Evolutionary conservation across 495 filamentous ascomycete genomes (phyloP).

Genomic region (Xylaria venustula): DNA sequence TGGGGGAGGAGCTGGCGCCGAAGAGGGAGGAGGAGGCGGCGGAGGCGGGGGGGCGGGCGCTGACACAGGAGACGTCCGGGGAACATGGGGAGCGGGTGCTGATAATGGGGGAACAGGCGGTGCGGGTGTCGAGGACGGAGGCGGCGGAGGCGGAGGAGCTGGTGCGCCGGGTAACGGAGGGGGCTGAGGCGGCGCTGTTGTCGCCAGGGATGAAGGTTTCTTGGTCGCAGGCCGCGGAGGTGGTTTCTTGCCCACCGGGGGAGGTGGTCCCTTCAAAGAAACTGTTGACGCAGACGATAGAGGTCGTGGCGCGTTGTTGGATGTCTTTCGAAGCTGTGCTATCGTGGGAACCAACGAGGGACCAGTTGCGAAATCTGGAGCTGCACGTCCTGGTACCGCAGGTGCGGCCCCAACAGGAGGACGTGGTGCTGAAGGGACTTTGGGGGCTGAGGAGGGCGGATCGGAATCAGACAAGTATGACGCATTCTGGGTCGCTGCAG

Average conservation of each 20-base stretch:
- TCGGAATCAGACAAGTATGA: slow-evolving; percentile 82
- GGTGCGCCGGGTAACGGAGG: slow-evolving; percentile 48
- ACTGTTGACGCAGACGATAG: slow-evolving; percentile 47
- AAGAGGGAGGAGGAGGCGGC: slow-evolving; percentile 49
- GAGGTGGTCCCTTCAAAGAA: slow-evolving; percentile 47
- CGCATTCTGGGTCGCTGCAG: slow-evolving; percentile 64
- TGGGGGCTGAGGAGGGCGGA: slow-evolving; percentile 57
- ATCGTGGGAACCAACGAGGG: slow-evolving; percentile 41
- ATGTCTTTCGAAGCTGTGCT: slow-evolving; percentile 60
- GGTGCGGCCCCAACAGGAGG: slow-evolving; percentile 60
- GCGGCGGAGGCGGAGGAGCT: slow-evolving; percentile 53
- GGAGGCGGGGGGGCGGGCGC: slow-evolving; percentile 37
- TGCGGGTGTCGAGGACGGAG: slow-evolving; percentile 50
- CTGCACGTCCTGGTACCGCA: slow-evolving; percentile 54
- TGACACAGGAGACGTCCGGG: slow-evolving; percentile 48
- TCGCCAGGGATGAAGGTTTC: slow-evolving; percentile 55
- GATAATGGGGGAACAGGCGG: slow-evolving; percentile 44
- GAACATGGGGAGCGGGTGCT: slow-evolving; percentile 45
- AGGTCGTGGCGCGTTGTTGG: slow-evolving; percentile 53
- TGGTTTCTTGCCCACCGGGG: slow-evolving; percentile 66
- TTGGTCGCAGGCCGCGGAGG: slow-evolving; percentile 68
- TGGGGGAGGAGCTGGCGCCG: slow-evolving; percentile 49
- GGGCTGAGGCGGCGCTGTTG: slow-evolving; percentile 41
- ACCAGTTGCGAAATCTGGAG: slow-evolving; percentile 20
- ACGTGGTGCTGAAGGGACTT: slow-evolving; percentile 62